Evolutionary conservation across 768 basidiomycete genomes (phyloP).

Genomic region (Lepiota subincarnata): DNA sequence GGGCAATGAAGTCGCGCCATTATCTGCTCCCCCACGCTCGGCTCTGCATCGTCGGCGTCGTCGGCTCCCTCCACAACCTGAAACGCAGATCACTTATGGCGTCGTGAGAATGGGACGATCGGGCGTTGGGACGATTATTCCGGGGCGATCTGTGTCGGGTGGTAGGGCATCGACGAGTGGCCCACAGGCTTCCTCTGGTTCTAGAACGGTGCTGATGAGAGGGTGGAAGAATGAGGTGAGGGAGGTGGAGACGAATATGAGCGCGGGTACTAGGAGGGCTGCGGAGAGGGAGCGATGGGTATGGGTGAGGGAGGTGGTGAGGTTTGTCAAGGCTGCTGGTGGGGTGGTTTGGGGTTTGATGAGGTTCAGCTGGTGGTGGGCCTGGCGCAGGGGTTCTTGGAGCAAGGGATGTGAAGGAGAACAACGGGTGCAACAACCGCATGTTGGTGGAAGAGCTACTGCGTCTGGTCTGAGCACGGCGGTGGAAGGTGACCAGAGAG

Average conservation of each 20-base stretch:
- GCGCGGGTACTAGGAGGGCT: conserved; percentile 25
- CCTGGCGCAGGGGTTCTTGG: conserved; percentile 12
- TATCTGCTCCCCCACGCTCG: conserved; percentile 24
- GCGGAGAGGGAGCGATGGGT: conserved; percentile 24
- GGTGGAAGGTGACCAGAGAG: conserved; percentile 20
- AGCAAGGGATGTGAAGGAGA: conserved; percentile 13
- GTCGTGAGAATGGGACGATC: conserved; percentile 28
- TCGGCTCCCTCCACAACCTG: conserved; percentile 11
- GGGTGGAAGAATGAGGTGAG: conserved; percentile 12
- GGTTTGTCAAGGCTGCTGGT: conserved; percentile 1
- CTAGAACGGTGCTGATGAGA: background rate
- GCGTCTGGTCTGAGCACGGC: background rate
- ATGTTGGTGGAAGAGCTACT: background rate
- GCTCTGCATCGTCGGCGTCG: conserved; percentile 9
- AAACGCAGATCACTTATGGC: conserved; percentile 20
- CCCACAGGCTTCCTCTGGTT: background rate
- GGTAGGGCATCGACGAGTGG: background rate
- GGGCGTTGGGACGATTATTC: conserved; percentile 25
- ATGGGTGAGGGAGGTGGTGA: conserved; percentile 7
- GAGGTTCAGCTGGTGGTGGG: conserved; percentile 7
- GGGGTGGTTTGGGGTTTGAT: conserved; percentile 5
- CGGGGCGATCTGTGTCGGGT: conserved; percentile 13
- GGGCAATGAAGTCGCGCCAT: conserved; percentile 66
- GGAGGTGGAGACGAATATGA: conserved; percentile 3
- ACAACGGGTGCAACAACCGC: conserved; percentile 16